Evolutionary conservation across 208 protist genomes (phyloP).

Genomic region (Leishmania amazonensis): DNA sequence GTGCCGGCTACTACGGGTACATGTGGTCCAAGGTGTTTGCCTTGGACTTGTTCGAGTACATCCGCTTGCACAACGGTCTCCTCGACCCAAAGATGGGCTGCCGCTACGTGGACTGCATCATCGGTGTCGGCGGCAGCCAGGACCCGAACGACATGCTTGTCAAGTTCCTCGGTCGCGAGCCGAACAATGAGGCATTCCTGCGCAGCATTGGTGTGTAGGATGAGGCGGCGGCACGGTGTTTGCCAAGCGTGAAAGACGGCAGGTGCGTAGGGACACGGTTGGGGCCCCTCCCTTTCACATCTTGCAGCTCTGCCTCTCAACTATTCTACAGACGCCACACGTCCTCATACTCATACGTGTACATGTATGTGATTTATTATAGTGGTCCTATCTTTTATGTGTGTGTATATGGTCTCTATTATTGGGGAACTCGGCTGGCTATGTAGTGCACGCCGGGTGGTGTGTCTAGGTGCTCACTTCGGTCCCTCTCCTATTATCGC

Average conservation of each 20-base stretch:
- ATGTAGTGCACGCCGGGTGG: background rate
- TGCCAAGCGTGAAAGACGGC: background rate
- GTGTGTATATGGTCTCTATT: background rate
- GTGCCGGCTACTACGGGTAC: conserved; percentile 86
- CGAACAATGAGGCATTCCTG: conserved; percentile 80
- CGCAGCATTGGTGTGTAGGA: conserved; percentile 65
- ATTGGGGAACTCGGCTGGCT: background rate
- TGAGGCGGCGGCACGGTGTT: background rate
- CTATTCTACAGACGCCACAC: background rate
- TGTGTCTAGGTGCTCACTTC: background rate
- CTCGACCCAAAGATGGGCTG: conserved; percentile 66
- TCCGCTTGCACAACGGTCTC: conserved; percentile 64
- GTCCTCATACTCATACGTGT: background rate
- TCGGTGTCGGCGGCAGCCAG: conserved; percentile 74
- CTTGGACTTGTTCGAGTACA: conserved; percentile 83
- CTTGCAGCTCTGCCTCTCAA: background rate
- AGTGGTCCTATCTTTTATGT: background rate
- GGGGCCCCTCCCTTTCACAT: background rate
- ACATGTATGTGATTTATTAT: background rate
- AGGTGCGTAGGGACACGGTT: background rate
- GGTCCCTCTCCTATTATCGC: background rate
- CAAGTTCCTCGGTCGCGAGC: conserved; percentile 86
- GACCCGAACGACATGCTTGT: conserved; percentile 76
- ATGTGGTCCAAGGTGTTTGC: conserved; percentile 90
- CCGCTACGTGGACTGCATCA: conserved; percentile 74